These are phyloP conservation scores for Moesziomyces aphidis DNA, from an alignment of 1,284 basidiomycete species.

Conservation along the genomic window DNA sequence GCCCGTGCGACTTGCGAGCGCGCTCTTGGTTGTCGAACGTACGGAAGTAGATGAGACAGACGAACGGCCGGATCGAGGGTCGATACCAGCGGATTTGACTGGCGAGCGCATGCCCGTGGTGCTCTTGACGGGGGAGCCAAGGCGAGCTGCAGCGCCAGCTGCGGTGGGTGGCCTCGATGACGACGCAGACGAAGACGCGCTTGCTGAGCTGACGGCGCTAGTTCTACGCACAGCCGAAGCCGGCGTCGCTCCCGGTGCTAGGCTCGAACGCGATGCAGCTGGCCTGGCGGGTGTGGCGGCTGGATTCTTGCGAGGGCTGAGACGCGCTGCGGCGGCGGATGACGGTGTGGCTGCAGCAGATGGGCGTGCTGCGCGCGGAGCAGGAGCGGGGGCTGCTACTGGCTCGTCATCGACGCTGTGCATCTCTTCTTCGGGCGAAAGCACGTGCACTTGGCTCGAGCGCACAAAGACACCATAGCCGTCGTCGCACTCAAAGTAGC, in stretches of 20 bases:
- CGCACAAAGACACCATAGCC: conserved; percentile 90
- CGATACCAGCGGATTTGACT: conserved; percentile 22
- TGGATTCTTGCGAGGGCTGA: conserved; percentile 38
- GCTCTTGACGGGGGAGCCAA: conserved; percentile 30
- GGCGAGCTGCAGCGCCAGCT: conserved; percentile 20
- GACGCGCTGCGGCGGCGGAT: conserved; percentile 18
- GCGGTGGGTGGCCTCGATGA: conserved; percentile 28
- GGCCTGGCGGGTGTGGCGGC: conserved; percentile 29
- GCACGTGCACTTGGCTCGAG: conserved; percentile 82
- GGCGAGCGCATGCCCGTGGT: conserved; percentile 27
- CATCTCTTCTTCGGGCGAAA: conserved; percentile 61
- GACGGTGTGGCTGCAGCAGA: conserved; percentile 10
- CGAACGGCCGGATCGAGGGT: conserved; percentile 19
- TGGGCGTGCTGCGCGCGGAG: conserved; percentile 20
- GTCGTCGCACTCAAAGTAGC: conserved; percentile 85
- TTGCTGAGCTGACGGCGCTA: conserved; percentile 25
- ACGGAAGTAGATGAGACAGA: conserved; percentile 26
- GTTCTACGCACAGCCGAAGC: conserved; percentile 17
- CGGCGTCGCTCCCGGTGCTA: conserved; percentile 19
- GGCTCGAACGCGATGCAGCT: conserved; percentile 12
- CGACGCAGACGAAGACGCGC: conserved; percentile 24
- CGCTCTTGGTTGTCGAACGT: conserved; percentile 30
- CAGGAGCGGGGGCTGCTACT: conserved; percentile 4
- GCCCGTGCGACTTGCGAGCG: conserved; percentile 29
- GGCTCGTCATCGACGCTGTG: conserved; percentile 47